phyloP scores from a whole-genome alignment of 768 basidiomycete species.

The Strobilomyces dryophilus region DNA sequence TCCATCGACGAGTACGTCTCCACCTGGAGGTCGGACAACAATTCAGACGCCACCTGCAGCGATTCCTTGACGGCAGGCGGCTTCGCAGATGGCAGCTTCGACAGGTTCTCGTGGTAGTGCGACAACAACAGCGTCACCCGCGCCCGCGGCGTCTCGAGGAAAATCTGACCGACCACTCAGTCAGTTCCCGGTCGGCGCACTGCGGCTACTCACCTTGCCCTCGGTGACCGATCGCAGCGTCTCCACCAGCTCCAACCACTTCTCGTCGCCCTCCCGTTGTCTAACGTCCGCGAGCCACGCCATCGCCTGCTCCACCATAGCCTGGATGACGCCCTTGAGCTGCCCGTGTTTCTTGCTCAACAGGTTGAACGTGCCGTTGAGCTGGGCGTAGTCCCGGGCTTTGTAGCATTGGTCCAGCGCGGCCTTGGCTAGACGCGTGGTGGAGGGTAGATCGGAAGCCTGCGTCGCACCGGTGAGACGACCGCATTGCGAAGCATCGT shows the following conservation, averaged over 20 bases:
- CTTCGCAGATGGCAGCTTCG: constrained; percentile 40
- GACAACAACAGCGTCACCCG: constrained; percentile 88
- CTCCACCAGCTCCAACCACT: constrained; percentile 86
- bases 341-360: constrained; percentile 98
- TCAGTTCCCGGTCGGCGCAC: neutral
- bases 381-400: constrained; percentile 60
- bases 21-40: constrained; percentile 92
- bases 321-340: constrained; percentile 82
- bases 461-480: constrained; percentile 29
- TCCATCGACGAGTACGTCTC: constrained; percentile 99
- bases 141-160: constrained; percentile 93
- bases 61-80: constrained; percentile 52
- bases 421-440: constrained; percentile 76
- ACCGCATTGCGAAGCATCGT: neutral
- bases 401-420: constrained; percentile 70
- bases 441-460: constrained; percentile 94
- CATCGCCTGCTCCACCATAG: constrained; percentile 87
- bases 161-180: constrained; percentile 56
- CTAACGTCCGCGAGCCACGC: constrained; percentile 78
- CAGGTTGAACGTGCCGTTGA: constrained; percentile 64
- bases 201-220: constrained; percentile 69
- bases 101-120: constrained; percentile 74
- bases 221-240: constrained; percentile 90
- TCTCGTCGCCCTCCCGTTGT: constrained; percentile 58
- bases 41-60: constrained; percentile 82